phyloP scores from a whole-genome alignment of 2,329 filamentous ascomycete genomes.

The Ophiocordyceps camponoti-floridani region DNA sequence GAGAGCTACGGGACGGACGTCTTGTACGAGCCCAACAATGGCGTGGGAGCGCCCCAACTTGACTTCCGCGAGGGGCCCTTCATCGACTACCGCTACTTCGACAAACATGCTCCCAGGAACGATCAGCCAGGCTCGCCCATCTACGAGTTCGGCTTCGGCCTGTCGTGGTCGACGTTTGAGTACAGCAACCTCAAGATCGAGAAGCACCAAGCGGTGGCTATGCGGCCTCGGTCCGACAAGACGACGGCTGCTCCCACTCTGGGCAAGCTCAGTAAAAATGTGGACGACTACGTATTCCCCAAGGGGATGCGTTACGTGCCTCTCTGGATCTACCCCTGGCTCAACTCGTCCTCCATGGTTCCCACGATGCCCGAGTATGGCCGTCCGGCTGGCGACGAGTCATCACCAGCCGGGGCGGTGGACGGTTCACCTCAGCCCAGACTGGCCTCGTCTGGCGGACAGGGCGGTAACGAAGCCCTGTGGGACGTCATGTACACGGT shows the following conservation, averaged over 20 bases:
- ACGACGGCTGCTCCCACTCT: conserved; percentile 46
- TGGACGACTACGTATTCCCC: conserved; percentile 53
- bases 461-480: conserved; percentile 46
- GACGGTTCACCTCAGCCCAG: conserved; percentile 39
- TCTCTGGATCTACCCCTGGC: conserved; percentile 52
- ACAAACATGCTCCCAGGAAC: conserved; percentile 28
- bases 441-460: conserved; percentile 28
- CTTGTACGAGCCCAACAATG: conserved; percentile 53
- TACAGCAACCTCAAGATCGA: conserved; percentile 50
- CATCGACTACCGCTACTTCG: conserved; percentile 55
- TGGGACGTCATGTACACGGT: conserved; percentile 55
- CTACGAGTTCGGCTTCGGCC: conserved; percentile 67
- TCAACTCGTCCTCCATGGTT: conserved; percentile 44
- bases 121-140: conserved; percentile 33
- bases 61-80: conserved; percentile 64
- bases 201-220: conserved; percentile 29
- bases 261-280: conserved; percentile 43
- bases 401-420: conserved; percentile 39
- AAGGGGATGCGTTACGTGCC: conserved; percentile 29
- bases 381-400: conserved; percentile 28
- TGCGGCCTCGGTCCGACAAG: conserved; percentile 40
- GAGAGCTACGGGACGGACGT: conserved; percentile 52
- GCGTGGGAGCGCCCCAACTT: conserved; percentile 45
- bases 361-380: conserved; percentile 42
- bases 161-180: conserved; percentile 64